Conservation (phyloP, 352 stramenopile genomes). For the Globisporangium perplexum region DNA sequence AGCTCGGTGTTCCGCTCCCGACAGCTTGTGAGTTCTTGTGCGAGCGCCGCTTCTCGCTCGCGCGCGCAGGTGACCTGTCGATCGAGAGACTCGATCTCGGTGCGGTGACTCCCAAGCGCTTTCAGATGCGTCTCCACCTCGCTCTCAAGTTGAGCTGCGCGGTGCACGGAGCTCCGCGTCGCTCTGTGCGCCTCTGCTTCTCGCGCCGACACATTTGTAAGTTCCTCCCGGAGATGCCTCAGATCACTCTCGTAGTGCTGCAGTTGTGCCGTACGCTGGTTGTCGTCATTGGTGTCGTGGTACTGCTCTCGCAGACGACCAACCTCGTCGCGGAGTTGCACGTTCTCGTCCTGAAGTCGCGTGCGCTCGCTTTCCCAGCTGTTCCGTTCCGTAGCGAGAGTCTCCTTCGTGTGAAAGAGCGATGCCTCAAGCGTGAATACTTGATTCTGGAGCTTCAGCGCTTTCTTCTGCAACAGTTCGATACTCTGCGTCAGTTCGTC, state of each 20-base stretch:
- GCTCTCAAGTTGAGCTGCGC: conserved; percentile 4
- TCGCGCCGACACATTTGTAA: background rate
- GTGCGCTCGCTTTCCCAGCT: conserved; percentile 28
- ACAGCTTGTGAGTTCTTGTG: conserved; percentile 5
- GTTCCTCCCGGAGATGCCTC: conserved; percentile 4
- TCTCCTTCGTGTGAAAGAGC: conserved; percentile 24
- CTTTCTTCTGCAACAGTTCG: conserved; percentile 24
- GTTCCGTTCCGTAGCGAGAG: conserved; percentile 27
- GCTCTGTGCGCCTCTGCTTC: background rate
- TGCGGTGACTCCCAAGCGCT: background rate
- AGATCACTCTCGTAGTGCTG: conserved; percentile 5
- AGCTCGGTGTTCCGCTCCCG: conserved; percentile 12
- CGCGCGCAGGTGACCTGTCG: conserved; percentile 1
- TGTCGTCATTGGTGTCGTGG: background rate
- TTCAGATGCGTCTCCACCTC: conserved; percentile 1
- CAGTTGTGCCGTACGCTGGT: background rate
- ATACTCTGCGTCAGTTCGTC: conserved; percentile 22
- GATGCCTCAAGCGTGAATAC: conserved; percentile 39
- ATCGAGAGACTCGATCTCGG: conserved; percentile 1
- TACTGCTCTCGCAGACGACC: background rate
- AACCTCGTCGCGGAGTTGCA: conserved; percentile 15
- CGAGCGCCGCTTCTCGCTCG: conserved; percentile 1
- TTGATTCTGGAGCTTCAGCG: conserved; percentile 53
- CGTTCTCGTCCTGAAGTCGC: conserved; percentile 15
- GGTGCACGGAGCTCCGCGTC: background rate